These are phyloP conservation scores for Lodderomyces elongisporus DNA, from an alignment of 1,139 yeast genomes.

Conservation along the genomic window DNA sequence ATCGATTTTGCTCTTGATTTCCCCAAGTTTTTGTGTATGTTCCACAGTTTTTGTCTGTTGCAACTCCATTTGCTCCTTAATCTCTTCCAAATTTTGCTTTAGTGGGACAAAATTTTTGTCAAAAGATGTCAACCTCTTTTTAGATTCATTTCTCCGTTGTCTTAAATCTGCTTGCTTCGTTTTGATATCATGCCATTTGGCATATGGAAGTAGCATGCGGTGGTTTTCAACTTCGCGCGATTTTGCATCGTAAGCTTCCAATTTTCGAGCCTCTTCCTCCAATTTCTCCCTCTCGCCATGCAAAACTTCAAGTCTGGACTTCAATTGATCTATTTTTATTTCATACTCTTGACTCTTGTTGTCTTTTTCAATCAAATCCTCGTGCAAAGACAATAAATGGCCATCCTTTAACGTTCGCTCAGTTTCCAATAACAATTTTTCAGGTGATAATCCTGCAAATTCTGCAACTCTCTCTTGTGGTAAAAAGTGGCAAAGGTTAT, in stretches of 20 bases:
- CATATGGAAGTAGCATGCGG: constrained; percentile 55
- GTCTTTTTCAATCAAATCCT: constrained; percentile 51
- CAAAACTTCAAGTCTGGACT: constrained; percentile 26
- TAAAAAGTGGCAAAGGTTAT: constrained; percentile 87
- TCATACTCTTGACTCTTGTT: constrained; percentile 24
- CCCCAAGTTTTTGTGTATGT: constrained; percentile 3
- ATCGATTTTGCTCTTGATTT: constrained; percentile 8
- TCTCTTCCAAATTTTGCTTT: constrained; percentile 4
- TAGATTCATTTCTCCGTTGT: constrained; percentile 37
- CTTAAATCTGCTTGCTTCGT: constrained; percentile 37
- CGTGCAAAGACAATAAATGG: constrained; percentile 53
- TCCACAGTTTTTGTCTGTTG: constrained; percentile 6
- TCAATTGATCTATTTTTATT: constrained; percentile 25
- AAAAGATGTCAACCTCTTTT: constrained; percentile 28
- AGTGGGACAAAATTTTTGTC: constrained; percentile 26
- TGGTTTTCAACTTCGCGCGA: constrained; percentile 45
- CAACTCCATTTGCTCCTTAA: constrained; percentile 3
- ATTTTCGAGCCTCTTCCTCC: constrained; percentile 36
- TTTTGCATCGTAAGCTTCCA: constrained; percentile 36
- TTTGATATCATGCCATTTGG: constrained; percentile 51
- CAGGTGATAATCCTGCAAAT: constrained; percentile 79
- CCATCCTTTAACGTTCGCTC: constrained; percentile 75
- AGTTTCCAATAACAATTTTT: constrained; percentile 68
- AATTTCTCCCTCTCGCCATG: constrained; percentile 26
- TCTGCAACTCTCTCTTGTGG: constrained; percentile 96